Percentiles rank a stretch among this genome's conserved stretches.
phyloP scores from a whole-genome alignment of 1,284 basidiomycete species.

The Gomphus bonarii region DNA sequence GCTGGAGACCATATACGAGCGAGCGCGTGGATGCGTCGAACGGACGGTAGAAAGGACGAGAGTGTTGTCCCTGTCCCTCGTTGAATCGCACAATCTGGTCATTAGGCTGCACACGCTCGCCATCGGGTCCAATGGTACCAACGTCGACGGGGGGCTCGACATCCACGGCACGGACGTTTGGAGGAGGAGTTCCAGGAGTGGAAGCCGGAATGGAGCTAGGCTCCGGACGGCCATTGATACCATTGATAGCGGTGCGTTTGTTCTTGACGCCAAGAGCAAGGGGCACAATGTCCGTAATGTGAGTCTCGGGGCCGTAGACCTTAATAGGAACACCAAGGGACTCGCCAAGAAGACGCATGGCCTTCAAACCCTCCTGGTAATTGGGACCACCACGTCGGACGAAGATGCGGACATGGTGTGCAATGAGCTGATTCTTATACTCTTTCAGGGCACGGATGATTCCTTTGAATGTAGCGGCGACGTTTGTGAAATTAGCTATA shows the following conservation, averaged over 20 bases:
- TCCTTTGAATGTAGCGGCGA: conserved; percentile 98
- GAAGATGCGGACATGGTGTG: conserved; percentile 86
- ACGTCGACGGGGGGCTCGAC: conserved; percentile 34
- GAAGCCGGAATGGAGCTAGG: conserved; percentile 31
- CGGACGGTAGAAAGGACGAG: conserved; percentile 75
- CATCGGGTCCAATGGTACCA: conserved; percentile 71
- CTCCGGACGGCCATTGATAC: conserved; percentile 17
- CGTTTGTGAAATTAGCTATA: conserved; percentile 99
- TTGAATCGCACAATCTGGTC: conserved; percentile 90
- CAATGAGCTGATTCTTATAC: conserved; percentile 79
- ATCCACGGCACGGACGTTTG: conserved; percentile 21
- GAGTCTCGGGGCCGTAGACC: conserved; percentile 95
- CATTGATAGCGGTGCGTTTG: conserved; percentile 16
- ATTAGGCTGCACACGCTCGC: conserved; percentile 73
- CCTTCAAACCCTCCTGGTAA: conserved; percentile 99
- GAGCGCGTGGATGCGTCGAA: conserved; percentile 91
- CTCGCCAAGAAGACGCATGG: conserved; percentile 97
- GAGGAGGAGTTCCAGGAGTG: conserved; percentile 26
- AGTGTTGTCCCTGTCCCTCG: conserved; percentile 21
- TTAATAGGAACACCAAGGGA: conserved; percentile 95
- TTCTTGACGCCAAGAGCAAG: conserved; percentile 82
- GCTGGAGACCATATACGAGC: conserved; percentile 97
- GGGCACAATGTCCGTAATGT: conserved; percentile 98
- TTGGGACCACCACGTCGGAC: conserved; percentile 98
- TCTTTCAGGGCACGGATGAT: conserved; percentile 97